A percentile compares a stretch with the other conserved stretches of the same genome.
Conservation (phyloP, 2,329 filamentous ascomycete species). For the Fusarium beomiforme region DNA sequence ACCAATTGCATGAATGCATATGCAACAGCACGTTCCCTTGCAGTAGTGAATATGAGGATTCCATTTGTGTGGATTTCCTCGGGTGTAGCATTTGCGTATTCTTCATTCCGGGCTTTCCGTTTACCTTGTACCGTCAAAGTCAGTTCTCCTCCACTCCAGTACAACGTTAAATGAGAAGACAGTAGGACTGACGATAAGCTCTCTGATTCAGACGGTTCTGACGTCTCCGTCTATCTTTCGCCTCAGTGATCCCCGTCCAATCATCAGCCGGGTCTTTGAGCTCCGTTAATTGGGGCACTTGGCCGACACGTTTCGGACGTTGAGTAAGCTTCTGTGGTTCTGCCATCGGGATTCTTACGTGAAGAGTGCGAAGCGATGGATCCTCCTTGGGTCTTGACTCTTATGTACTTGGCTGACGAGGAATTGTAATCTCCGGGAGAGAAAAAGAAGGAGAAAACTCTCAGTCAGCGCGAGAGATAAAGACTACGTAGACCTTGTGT, state of each 20-base stretch:
- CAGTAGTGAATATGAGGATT: conserved; percentile 1
- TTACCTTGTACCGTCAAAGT: conserved; percentile 5
- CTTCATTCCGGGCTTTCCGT: conserved; percentile 25
- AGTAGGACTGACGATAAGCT: conserved; percentile 33
- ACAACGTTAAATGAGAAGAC: no score
- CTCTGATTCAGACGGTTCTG: conserved; percentile 42
- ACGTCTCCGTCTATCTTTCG: conserved; percentile 35
- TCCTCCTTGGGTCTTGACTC: conserved; percentile 3
- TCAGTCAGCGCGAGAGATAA: neutral
- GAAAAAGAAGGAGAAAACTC: neutral
- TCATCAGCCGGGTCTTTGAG: conserved; percentile 32
- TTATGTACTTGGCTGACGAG: conserved; percentile 10
- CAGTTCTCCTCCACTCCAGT: neutral
- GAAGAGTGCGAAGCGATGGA: conserved; percentile 5
- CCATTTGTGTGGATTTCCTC: conserved; percentile 1
- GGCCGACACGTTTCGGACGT: conserved; percentile 6
- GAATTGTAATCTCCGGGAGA: neutral
- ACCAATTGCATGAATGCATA: conserved; percentile 35
- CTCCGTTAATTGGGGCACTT: conserved; percentile 26
- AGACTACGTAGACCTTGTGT: neutral
- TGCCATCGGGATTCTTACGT: conserved; percentile 28
- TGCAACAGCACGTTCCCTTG: conserved; percentile 17
- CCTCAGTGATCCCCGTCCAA: conserved; percentile 38
- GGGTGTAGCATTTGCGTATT: neutral
- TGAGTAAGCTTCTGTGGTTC: conserved; percentile 4